These are phyloP conservation scores for Tylopilus orsonianus DNA, from an alignment of 1,284 basidiomycete species.

Conservation along the genomic window DNA sequence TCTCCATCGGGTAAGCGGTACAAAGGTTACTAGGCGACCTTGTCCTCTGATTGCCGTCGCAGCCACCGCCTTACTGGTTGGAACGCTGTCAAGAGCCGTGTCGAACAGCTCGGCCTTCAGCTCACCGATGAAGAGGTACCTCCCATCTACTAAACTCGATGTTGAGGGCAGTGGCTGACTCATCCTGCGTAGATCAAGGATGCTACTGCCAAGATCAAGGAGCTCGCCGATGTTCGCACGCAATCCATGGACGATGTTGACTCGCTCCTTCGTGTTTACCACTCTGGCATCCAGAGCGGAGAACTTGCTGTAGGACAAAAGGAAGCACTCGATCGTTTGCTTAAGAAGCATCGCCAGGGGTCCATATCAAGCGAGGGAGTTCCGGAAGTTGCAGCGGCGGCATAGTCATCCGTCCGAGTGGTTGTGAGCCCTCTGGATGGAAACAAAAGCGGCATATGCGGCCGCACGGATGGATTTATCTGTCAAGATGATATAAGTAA, in stretches of 20 bases:
- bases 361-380: slow-evolving; percentile 22
- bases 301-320: slow-evolving; percentile 87
- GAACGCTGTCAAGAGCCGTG: slow-evolving; percentile 99
- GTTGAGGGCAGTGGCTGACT: slow-evolving; percentile 1
- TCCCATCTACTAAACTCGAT: neutral
- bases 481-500: neutral
- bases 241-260: slow-evolving; percentile 99
- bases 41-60: slow-evolving; percentile 9
- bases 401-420: slow-evolving; percentile 2
- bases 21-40: neutral
- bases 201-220: slow-evolving; percentile 99
- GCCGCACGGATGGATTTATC: neutral
- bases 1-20: slow-evolving; percentile 83
- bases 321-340: slow-evolving; percentile 79
- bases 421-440: neutral
- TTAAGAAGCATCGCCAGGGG: slow-evolving; percentile 67
- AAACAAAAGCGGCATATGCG: slow-evolving; percentile 22
- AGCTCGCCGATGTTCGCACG: slow-evolving; percentile 96
- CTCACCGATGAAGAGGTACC: slow-evolving; percentile 82
- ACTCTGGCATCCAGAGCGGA: slow-evolving; percentile 85
- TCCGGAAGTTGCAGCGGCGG: slow-evolving; percentile 6
- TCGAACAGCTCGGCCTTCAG: slow-evolving; percentile 90
- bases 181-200: slow-evolving; percentile 76
- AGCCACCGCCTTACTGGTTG: slow-evolving; percentile 94
- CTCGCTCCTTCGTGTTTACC: slow-evolving; percentile 92